Evolutionary conservation across 139 green algal species (phyloP).

Genomic region (Chlamydomonas sphaeroides): DNA sequence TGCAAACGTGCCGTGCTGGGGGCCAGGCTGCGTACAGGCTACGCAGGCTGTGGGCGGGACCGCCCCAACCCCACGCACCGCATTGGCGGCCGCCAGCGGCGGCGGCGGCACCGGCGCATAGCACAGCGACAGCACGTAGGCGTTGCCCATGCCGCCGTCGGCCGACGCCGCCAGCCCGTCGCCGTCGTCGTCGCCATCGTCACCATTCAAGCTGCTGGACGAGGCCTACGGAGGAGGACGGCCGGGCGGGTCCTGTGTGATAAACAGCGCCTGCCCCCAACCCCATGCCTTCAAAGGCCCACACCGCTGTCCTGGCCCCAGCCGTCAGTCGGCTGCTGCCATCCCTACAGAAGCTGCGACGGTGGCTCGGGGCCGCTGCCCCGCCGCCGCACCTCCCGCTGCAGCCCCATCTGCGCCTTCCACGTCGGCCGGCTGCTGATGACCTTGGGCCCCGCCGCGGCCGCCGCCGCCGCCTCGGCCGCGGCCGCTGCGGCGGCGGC

Average conservation of each 20-base stretch:
- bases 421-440: slow-evolving; percentile 40
- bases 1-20: no score
- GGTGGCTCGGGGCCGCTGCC: neutral
- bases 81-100: no score
- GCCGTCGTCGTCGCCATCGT: neutral
- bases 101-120: neutral
- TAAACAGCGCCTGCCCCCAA: no score
- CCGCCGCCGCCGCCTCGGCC: slow-evolving; percentile 21
- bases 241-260: no score
- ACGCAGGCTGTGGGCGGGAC: no score
- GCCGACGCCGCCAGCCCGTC: neutral
- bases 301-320: no score
- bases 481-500: slow-evolving; percentile 6
- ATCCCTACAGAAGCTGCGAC: neutral
- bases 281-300: no score
- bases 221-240: neutral
- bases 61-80: no score
- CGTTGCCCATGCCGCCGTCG: neutral
- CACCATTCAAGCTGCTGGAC: neutral
- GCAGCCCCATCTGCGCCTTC: slow-evolving; percentile 44
- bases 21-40: no score
- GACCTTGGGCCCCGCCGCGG: slow-evolving; percentile 29
- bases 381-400: neutral
- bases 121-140: slow-evolving; percentile 4
- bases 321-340: no score